These are phyloP conservation scores for Globisporangium emineosum DNA, from an alignment of 352 stramenopile species.

Conservation along the genomic window DNA sequence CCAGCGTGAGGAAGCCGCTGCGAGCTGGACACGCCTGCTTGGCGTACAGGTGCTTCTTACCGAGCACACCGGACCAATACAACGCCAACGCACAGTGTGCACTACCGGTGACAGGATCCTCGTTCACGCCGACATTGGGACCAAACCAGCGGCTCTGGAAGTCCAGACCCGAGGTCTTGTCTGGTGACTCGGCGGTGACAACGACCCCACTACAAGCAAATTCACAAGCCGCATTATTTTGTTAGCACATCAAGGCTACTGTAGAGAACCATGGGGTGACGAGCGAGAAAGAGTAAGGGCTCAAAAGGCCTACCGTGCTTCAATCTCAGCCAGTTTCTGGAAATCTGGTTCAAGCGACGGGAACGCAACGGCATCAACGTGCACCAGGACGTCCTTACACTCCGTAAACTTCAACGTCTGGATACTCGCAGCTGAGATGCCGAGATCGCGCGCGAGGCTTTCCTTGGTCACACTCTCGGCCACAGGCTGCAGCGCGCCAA, in stretches of 20 bases:
- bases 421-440: slow-evolving; percentile 15
- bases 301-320: slow-evolving; percentile 19
- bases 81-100: slow-evolving; percentile 85
- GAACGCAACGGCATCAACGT: slow-evolving; percentile 24
- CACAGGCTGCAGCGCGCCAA: slow-evolving; percentile 16
- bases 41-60: slow-evolving; percentile 38
- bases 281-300: neutral
- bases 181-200: slow-evolving; percentile 25
- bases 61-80: slow-evolving; percentile 72
- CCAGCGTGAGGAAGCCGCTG: slow-evolving; percentile 37
- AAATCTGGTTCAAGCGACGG: slow-evolving; percentile 23
- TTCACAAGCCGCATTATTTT: too few relatives aligned
- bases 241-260: neutral
- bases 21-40: slow-evolving; percentile 45
- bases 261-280: neutral
- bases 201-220: slow-evolving; percentile 25
- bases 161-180: slow-evolving; percentile 26
- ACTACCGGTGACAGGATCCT: slow-evolving; percentile 93
- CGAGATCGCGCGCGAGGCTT: slow-evolving; percentile 20
- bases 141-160: slow-evolving; percentile 87
- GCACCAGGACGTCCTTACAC: slow-evolving; percentile 25
- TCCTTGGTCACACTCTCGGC: slow-evolving; percentile 9
- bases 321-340: slow-evolving; percentile 20
- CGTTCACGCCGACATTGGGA: slow-evolving; percentile 82
- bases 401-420: slow-evolving; percentile 19